Evolutionary conservation across 2,329 filamentous ascomycete genomes (phyloP), one percentile per base, ranked within the genome.

Genomic region (Waltergamsia citrina): DNA sequence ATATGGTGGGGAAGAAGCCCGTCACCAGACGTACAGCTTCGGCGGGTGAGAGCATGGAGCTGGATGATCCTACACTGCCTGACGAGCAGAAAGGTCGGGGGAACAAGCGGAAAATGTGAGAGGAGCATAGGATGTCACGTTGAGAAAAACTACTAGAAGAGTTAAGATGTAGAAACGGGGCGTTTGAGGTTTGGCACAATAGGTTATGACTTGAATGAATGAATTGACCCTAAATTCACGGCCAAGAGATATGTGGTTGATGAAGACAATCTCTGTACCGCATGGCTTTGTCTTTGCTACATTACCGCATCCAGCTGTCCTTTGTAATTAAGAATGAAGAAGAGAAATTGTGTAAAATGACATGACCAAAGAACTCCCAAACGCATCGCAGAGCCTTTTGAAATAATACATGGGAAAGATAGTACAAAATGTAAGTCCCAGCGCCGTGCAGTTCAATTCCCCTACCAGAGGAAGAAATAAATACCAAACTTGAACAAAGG

Each of bases 41-140:
- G 2, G 60, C 63, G 4, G 64, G 66, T 20, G 67, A 69, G 41
- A 64, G 59, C 28, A 73, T 75, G 64, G 73, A 77, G 33, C 46
- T 77, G 19, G 74, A 78, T 30, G 65, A 69, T 9, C 65, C 65
- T 5, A 60, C 67, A 5, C 57, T 61, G 6, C 52, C 53, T 2
- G 65, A 64, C 32, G 65, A 69, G 29, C 61, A 52, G 40, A 67
- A 62, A 59, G 72, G 69, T 50, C 59, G 69, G 27, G 57, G 62
- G 2, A 69, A 62, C 42, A 67, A 69, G 40, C 61, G 70, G 37
- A 78, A 74, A 58, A 59, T 76, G 40, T 74, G 59, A 34, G 21
- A 14, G 14, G 18, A 22, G n/a, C 8, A n/a, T 15, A 14, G 7
- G 19, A 32, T 32, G 30, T 23, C 16, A 14, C 15, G 9, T 20